Base-by-base conservation (phyloP, 1,139 yeast genomes). In the Nematodospora anomalae region DNA sequence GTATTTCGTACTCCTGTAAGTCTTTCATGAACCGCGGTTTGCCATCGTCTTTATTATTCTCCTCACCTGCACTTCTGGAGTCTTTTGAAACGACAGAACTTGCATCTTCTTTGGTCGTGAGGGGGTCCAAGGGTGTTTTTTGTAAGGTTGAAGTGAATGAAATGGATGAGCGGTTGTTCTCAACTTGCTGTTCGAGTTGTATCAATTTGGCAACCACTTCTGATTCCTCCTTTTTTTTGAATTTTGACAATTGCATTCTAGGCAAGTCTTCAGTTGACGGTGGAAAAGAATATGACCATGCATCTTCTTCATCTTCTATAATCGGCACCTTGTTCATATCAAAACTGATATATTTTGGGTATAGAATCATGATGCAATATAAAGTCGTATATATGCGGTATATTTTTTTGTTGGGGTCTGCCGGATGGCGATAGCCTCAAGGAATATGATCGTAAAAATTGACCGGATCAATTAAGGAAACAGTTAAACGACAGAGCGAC, bases 111-210 rank as follows among this genome's bases (percentile, higher is more conserved):
- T 57, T 71, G 0, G 85, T 79, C 2, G 81, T 76, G 33, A 67
- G 73, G 0, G 86, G 84, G 42, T 73, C 64, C 0, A 84, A 83
- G 0, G 83, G 83, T 0, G 69, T 55, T 46, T 78, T 78, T 29
- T 53, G 58, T 30, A 61, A 37, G 38, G 66, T 64, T 3, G 71
- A 61, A 41, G 64, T 71, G 11, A 69, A 50, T 4, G 66, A 55
- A 10, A 51, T 37, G 3, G 69, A 53, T 1, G 68, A 56, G 16
- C 50, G 38, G 12, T 25, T 25, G 12, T 9, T 9, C 8, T 29
- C 28, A 28, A 21, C 9, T 14, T 30, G 35, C 12, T 29, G 37
- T 9, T 25, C 26, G 12, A 12, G 13, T 24, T 30, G 38, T 21
- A 15, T 15, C 28, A 28, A 18, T 18, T 18, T 18, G 21, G 21